These are phyloP conservation scores for Pleurotus pulmonarius DNA, from an alignment of 768 basidiomycete genomes.

Conservation along the genomic window DNA sequence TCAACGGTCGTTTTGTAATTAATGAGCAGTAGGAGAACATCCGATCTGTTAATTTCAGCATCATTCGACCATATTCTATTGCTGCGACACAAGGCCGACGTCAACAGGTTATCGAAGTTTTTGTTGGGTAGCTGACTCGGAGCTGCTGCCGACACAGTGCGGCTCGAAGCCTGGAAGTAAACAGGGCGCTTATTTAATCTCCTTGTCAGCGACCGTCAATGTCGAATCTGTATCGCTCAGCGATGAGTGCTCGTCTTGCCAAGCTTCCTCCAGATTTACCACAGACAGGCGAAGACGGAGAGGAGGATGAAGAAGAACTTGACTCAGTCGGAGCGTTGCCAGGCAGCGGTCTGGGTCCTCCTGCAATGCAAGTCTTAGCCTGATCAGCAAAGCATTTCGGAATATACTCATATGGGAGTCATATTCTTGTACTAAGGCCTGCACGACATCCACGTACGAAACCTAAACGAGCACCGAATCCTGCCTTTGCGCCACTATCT, in stretches of 20 bases:
- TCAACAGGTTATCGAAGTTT: too few relatives aligned
- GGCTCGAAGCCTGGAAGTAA: too few relatives aligned
- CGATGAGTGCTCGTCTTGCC: slow-evolving; percentile 69
- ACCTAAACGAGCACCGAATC: slow-evolving; percentile 42
- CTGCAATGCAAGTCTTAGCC: slow-evolving; percentile 50
- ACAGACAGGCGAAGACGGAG: slow-evolving; percentile 33
- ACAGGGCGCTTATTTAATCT: too few relatives aligned
- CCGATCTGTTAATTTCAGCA: too few relatives aligned
- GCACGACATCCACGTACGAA: slow-evolving; percentile 21
- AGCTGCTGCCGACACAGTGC: too few relatives aligned
- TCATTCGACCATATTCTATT: too few relatives aligned
- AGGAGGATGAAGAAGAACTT: slow-evolving; percentile 51
- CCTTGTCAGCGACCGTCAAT: slow-evolving; percentile 27
- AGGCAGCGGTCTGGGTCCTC: slow-evolving; percentile 55
- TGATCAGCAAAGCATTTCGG: slow-evolving; percentile 8
- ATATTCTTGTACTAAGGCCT: slow-evolving; percentile 25
- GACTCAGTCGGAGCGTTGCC: slow-evolving; percentile 63
- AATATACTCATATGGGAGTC: slow-evolving; percentile 16
- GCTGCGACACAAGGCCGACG: too few relatives aligned
- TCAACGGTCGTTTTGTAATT: too few relatives aligned
- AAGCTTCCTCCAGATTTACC: slow-evolving; percentile 64
- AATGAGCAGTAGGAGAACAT: too few relatives aligned
- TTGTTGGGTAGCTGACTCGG: too few relatives aligned
- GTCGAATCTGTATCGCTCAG: slow-evolving; percentile 74
- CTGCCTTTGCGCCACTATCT: slow-evolving; percentile 74